These are phyloP conservation scores for Lentinula novae-zelandiae DNA, from an alignment of 1,284 basidiomycete genomes.

Conservation along the genomic window DNA sequence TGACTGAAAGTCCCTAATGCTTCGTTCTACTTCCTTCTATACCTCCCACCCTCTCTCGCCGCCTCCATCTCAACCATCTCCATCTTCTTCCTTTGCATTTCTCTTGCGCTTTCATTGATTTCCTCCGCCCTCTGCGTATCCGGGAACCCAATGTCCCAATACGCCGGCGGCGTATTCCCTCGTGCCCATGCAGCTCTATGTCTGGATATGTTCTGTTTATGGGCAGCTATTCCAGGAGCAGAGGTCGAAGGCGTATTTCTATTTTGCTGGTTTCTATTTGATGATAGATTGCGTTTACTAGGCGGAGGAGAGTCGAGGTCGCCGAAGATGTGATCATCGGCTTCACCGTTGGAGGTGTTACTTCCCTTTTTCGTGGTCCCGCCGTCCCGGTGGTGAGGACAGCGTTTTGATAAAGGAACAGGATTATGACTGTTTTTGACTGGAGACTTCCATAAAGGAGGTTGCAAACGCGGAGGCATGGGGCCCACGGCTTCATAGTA, in stretches of 20 bases:
- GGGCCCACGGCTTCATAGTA: constrained; percentile 79
- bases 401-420: not conserved
- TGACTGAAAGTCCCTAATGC: too few relatives aligned
- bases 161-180: constrained; percentile 77
- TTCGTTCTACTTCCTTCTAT: constrained; percentile 21
- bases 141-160: constrained; percentile 89
- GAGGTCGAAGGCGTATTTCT: constrained; percentile 9
- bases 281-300: not conserved
- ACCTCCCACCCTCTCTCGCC: constrained; percentile 39
- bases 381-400: not conserved
- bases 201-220: constrained; percentile 74
- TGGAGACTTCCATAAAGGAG: constrained; percentile 70
- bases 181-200: constrained; percentile 74
- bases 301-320: not conserved
- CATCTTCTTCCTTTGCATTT: constrained; percentile 53
- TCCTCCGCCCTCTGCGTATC: constrained; percentile 52
- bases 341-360: not conserved
- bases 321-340: not conserved
- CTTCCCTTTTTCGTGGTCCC: not conserved
- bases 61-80: constrained; percentile 55
- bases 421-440: constrained; percentile 24
- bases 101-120: constrained; percentile 5
- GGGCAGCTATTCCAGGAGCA: constrained; percentile 41
- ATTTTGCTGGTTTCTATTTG: constrained; percentile 14
- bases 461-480: constrained; percentile 58